Evolutionary conservation across 2,329 filamentous ascomycete species (phyloP).

Genomic region (Fusarium xylarioides): DNA sequence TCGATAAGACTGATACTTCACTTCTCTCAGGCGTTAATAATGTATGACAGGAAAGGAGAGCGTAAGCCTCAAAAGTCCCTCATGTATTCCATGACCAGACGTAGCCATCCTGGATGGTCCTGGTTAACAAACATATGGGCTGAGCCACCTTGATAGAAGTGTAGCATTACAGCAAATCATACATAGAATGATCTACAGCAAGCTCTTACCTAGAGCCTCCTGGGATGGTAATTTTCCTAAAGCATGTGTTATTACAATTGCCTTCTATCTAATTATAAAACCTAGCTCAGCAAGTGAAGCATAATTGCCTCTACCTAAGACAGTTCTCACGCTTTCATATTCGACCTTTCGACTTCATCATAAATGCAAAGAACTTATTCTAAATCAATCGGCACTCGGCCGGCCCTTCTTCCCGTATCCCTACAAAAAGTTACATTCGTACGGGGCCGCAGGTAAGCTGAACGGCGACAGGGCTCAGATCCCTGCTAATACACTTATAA

Average conservation of each 20-base stretch:
- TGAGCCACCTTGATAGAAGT: not conserved
- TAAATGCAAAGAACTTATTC: not conserved
- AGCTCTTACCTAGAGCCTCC: fast-evolving
- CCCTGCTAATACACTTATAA: not conserved
- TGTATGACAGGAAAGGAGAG: not conserved
- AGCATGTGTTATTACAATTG: not conserved
- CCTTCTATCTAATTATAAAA: not conserved
- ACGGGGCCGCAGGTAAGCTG: not conserved
- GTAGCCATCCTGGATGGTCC: not conserved
- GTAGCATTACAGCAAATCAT: fast-evolving
- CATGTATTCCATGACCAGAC: too few species aligned
- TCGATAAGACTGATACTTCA: fast-evolving
- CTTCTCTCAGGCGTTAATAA: fast-evolving
- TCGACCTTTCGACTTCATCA: fast-evolving
- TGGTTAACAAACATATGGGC: fast-evolving
- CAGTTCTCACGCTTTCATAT: fast-evolving
- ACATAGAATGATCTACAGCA: not conserved
- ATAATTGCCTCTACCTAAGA: not conserved
- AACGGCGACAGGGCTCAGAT: not conserved
- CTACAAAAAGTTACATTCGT: not conserved
- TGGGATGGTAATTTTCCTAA: fast-evolving
- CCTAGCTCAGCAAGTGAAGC: too few species aligned
- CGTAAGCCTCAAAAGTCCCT: not conserved
- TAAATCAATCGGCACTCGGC: too few species aligned
- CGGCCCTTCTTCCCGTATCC: too few species aligned